Percentiles rank a stretch among this genome's conserved stretches.
These are phyloP conservation scores for Xylaria sp. DNA, from an alignment of 2,329 filamentous ascomycete species.

Conservation along the genomic window DNA sequence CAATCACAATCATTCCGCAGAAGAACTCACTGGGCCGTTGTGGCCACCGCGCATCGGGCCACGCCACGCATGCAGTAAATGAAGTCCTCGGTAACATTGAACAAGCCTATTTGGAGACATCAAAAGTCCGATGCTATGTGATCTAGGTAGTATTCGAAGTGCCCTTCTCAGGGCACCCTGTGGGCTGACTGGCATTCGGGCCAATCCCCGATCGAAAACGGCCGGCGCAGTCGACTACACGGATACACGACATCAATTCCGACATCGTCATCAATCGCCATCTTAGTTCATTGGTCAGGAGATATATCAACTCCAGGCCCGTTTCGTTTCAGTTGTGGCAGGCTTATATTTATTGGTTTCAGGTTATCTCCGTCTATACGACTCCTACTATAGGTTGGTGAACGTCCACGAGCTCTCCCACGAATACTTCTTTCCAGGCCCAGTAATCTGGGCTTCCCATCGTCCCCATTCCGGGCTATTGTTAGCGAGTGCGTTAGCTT, in stretches of 20 bases:
- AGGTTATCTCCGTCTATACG: not conserved
- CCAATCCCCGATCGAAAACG: not conserved
- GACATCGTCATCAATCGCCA: not conserved
- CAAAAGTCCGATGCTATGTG: not conserved
- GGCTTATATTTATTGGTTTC: not conserved
- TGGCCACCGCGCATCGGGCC: no score
- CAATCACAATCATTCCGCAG: no score
- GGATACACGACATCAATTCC: not conserved
- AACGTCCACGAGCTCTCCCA: conserved; percentile 55
- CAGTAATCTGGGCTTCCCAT: conserved; percentile 47
- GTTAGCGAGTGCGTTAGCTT: conserved; percentile 28
- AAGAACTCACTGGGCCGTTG: no score
- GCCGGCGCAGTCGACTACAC: not conserved
- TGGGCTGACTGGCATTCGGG: not conserved
- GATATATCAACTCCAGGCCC: not conserved
- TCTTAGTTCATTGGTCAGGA: not conserved
- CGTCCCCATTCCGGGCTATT: conserved; percentile 52
- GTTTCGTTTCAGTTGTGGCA: conserved; percentile 17
- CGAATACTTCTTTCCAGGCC: conserved; percentile 48
- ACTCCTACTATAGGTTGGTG: conserved; percentile 31
- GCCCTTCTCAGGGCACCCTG: not conserved
- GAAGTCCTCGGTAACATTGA: conserved; percentile 2
- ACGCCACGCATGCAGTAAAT: no score
- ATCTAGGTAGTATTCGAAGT: not conserved
- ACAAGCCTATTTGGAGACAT: not conserved